Conservation (phyloP, 2,329 filamentous ascomycete genomes). For the Aspergillus sp. region DNA sequence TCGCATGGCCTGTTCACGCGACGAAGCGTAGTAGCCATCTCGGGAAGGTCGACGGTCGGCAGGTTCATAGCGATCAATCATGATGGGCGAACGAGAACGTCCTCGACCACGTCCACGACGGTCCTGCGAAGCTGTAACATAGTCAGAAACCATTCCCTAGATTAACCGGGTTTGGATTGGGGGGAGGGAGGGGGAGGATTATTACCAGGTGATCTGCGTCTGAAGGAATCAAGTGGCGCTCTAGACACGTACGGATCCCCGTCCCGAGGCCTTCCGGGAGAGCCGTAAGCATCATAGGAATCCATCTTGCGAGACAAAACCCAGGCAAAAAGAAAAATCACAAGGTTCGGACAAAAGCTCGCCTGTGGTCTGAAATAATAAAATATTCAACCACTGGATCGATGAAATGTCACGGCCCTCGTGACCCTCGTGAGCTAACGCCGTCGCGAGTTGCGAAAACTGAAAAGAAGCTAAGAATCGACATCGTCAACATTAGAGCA, state of each 20-base stretch:
- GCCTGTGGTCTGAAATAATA: too few relatives aligned
- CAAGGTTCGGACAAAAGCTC: not conserved
- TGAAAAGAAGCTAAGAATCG: conserved; percentile 27
- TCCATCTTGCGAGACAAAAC: conserved; percentile 29
- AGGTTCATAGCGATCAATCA: conserved; percentile 58
- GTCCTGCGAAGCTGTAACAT: conserved; percentile 29
- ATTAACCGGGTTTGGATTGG: not conserved
- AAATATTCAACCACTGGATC: too few relatives aligned
- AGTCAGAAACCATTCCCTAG: conserved; percentile 1
- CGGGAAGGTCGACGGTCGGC: conserved; percentile 43
- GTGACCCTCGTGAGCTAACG: too few relatives aligned
- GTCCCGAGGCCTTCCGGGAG: conserved; percentile 37
- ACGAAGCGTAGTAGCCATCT: conserved; percentile 49
- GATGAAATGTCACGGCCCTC: too few relatives aligned
- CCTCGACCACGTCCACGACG: conserved; percentile 39
- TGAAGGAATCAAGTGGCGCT: conserved; percentile 32
- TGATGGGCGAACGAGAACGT: conserved; percentile 53
- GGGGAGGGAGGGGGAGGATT: too few relatives aligned
- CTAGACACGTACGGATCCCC: conserved; percentile 31
- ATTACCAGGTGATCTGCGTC: conserved; percentile 41
- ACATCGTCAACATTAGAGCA: conserved; percentile 32
- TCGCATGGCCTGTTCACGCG: conserved; percentile 38
- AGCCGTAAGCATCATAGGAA: conserved; percentile 40
- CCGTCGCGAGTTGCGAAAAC: conserved; percentile 4
- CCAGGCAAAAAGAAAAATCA: not conserved